These are phyloP conservation scores for Rhizopogon vinicolor DNA, from an alignment of 768 basidiomycete species.

Conservation along the genomic window DNA sequence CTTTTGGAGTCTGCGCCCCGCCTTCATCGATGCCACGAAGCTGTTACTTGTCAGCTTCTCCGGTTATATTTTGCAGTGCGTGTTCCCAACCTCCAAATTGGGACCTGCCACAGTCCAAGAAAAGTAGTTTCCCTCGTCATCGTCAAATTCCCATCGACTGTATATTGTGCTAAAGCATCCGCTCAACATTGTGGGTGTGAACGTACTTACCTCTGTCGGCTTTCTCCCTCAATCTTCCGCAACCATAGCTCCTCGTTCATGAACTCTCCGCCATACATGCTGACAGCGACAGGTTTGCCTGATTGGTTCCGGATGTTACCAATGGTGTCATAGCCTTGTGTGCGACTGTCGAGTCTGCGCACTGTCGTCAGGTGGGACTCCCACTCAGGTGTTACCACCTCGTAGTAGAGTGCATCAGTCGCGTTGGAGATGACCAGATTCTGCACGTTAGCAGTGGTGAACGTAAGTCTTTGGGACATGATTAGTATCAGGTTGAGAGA, in stretches of 20 bases:
- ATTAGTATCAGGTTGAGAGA: not conserved
- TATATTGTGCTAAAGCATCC: not conserved
- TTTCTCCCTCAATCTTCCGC: conserved; percentile 12
- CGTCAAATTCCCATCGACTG: conserved; percentile 21
- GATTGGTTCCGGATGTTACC: conserved; percentile 28
- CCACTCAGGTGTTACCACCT: conserved; percentile 36
- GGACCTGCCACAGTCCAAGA: conserved; percentile 12
- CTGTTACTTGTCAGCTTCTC: conserved; percentile 11
- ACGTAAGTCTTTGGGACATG: conserved; percentile 27
- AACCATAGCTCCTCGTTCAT: conserved; percentile 27
- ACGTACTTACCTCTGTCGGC: conserved; percentile 13
- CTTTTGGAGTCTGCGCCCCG: conserved; percentile 16
- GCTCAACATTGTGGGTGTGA: not conserved
- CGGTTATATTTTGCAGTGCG: not conserved
- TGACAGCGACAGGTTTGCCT: conserved; percentile 24
- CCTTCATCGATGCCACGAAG: conserved; percentile 21
- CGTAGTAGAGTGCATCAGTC: conserved; percentile 35
- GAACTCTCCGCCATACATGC: conserved; percentile 23
- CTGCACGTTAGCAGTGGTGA: conserved; percentile 33
- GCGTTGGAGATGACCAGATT: conserved; percentile 34
- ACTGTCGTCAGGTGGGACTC: conserved; percentile 30
- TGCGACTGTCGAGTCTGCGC: conserved; percentile 25
- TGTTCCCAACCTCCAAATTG: conserved; percentile 9
- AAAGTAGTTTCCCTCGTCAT: conserved; percentile 16
- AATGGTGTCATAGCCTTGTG: conserved; percentile 24